phyloP scores from a whole-genome alignment of 2,329 filamentous ascomycete species.

The Pseudogymnoascus verrucosus region DNA sequence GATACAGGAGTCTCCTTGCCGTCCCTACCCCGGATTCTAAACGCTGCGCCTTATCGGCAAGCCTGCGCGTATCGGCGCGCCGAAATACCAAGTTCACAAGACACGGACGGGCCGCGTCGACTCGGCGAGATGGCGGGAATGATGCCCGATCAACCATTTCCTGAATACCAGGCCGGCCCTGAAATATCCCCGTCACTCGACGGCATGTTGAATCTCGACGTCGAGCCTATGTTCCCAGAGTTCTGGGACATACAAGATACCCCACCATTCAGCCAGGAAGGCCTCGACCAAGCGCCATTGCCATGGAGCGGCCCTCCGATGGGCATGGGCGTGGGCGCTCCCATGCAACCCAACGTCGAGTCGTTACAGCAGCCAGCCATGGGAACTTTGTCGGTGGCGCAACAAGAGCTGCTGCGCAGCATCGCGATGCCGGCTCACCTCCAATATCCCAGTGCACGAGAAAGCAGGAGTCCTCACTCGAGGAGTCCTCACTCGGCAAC shows the following conservation, averaged over 20 bases:
- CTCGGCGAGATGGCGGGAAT: neutral
- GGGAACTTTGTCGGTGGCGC: conserved; percentile 45
- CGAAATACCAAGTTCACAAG: neutral
- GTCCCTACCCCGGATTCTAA: neutral
- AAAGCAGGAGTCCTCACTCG: conserved; percentile 50
- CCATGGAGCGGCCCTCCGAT: conserved; percentile 26
- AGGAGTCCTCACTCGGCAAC: conserved; percentile 51
- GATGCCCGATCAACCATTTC: conserved; percentile 7
- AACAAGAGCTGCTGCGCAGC: conserved; percentile 52
- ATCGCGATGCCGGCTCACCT: conserved; percentile 59
- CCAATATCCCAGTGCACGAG: conserved; percentile 37
- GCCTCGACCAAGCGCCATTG: conserved; percentile 26
- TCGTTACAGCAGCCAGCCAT: conserved; percentile 21
- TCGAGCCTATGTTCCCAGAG: conserved; percentile 20
- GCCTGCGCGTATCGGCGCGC: neutral
- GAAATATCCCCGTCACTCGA: neutral
- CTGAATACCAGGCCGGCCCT: conserved; percentile 1
- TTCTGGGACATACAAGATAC: conserved; percentile 23
- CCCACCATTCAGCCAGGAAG: conserved; percentile 23
- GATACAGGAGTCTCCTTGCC: neutral
- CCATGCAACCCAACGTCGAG: conserved; percentile 17
- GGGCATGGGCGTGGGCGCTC: conserved; percentile 16
- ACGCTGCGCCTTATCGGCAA: neutral
- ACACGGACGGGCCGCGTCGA: neutral
- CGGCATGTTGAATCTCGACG: conserved; percentile 10